Evolutionary conservation across 192 early-diverging fungal genomes (phyloP), one percentile per base, ranked within the genome.

Genomic region (Coemansia sp.): DNA sequence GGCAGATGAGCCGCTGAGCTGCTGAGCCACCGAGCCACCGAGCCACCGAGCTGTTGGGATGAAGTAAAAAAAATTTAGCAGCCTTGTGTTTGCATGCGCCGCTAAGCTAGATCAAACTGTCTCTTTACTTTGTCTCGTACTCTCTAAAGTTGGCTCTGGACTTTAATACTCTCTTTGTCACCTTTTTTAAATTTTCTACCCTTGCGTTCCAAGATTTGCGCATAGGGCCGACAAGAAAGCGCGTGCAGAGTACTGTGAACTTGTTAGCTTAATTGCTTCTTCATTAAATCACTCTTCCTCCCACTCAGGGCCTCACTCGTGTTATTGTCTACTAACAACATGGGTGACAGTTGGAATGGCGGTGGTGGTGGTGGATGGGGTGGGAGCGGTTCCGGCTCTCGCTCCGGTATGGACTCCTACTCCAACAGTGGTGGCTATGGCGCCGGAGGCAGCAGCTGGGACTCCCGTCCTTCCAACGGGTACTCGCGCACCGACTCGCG

Each of bases 331-430:
- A 66, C 55, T 18, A 28, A 33, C 64, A 57, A 58, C 53, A 73
- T 69, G 67, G 59, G 61, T 37, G 67, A 69, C 40, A 69, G 43
- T 53, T 69, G 73, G 67, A 64, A 58, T 42, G 55, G 53, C 14
- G 50, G 65, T 23, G 55, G 55, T 13, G 42, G 48, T 26, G 26
- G 50, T 53, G 50, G 50, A 24, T 53, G 50, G 50, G 50, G 50
- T n/a, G 50, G 50, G 28, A 31, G 50, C 4, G 50, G 50, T 16
- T 28, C 21, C 56, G 56, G 56, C 31, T 36, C 56, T 13, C 56
- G 56, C 20, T 34, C 56, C 9, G 56, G 56, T 3, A 34, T 58
- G 18, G 56, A 58, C 34, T 36, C 53, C 14, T 55, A 39, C 61
- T 26, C 40, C 10, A 56, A 11, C n/a, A 35, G 63, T 7, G 48